Conservation (phyloP, 306 rosid genomes). For the Vigna trinervia region DNA sequence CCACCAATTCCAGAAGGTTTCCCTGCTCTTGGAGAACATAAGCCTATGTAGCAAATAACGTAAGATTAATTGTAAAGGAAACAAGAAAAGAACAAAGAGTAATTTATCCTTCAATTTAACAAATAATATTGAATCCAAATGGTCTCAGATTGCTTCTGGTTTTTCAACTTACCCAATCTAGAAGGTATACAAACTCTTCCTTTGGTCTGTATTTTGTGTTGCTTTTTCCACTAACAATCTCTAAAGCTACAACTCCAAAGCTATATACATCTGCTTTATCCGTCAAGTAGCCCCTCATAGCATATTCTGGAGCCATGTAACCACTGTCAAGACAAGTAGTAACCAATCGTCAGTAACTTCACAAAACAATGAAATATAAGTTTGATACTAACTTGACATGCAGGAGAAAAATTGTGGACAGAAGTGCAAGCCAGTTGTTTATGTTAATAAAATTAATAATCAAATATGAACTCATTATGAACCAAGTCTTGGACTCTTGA, state of each 20-base stretch:
- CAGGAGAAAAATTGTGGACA: not conserved
- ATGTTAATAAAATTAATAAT: not conserved
- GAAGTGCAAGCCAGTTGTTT: not conserved
- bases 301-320: slow-evolving; percentile 90
- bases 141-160: not conserved
- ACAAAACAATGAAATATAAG: slow-evolving; percentile 10
- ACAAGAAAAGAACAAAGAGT: not conserved
- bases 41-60: slow-evolving; percentile 52
- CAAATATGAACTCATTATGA: slow-evolving; percentile 1
- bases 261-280: slow-evolving; percentile 83
- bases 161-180: slow-evolving; percentile 70
- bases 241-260: slow-evolving; percentile 71
- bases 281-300: slow-evolving; percentile 75
- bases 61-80: not conserved
- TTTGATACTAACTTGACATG: not conserved
- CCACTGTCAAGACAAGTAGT: slow-evolving; percentile 52
- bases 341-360: slow-evolving; percentile 40
- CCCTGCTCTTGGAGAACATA: slow-evolving; percentile 88
- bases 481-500: not conserved
- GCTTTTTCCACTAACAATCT: slow-evolving; percentile 80
- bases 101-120: not conserved
- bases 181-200: slow-evolving; percentile 78
- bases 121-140: not conserved
- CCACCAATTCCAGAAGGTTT: slow-evolving; percentile 70
- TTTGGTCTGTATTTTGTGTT: slow-evolving; percentile 64